Base-by-base conservation (phyloP, 176 grass and related monocot genomes). In the Raddia distichophylla region DNA sequence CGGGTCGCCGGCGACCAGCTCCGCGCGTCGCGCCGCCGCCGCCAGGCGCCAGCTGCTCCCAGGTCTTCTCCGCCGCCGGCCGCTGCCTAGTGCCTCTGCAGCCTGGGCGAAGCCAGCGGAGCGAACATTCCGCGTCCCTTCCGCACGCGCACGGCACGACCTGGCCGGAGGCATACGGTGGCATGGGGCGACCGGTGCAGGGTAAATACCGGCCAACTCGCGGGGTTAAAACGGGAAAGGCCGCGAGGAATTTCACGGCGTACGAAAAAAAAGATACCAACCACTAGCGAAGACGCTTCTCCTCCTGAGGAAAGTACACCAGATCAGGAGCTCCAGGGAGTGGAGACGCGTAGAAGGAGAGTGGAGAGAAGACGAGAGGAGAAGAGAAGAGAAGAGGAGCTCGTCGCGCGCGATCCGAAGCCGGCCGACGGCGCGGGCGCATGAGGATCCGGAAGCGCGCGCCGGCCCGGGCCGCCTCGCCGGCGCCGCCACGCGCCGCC, bases 361-460 rank as follows among this genome's bases (percentile, higher is more conserved):
- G n/a, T n/a, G n/a, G n/a, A n/a, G 14, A 10, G 57, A 34, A 48
- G 34, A 11, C 12, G 17, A 18, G 33, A 8, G 56, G 43, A 54
- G n/a, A n/a, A n/a, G n/a, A n/a, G n/a, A n/a, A n/a, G 35, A 3
- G 15, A 11, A 55, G 27, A 42, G 63, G 8, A 10, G 22, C 7
- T 34, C 34, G 18, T 18, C 33, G 40, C 69, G 47, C 68, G 15
- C 20, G 18, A 58, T 75, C 72, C 53, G 53, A 33, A 52, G 47
- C 47, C 64, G 1, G 8, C 52, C 6, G 3, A 10, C 14, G 35
- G 37, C 19, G 3, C 10, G 45, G 10, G 54, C 10, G 17, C 73
- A 89, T 89, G 87, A 85, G 82, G 64, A 89, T 85, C 82, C 71
- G 87, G 8, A 89, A 85, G 82, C 82, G 82, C 77, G 48, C 71